Evolutionary conservation across 257 asterid species (phyloP).

Genomic region (Handroanthus guayacan): DNA sequence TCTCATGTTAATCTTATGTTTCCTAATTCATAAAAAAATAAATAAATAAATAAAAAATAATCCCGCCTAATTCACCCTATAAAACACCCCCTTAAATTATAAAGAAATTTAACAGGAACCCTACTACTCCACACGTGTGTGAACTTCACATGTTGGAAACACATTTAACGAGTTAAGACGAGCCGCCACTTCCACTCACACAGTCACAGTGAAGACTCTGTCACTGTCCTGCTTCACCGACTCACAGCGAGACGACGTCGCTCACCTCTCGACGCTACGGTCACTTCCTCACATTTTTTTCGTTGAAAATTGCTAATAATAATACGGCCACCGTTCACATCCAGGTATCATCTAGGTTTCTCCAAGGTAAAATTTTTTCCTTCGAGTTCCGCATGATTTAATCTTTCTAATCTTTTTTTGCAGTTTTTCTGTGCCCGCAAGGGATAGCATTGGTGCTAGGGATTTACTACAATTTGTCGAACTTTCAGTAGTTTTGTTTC

Average conservation of each 20-base stretch:
- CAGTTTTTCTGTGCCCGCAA: conserved; percentile 25
- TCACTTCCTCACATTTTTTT: conserved; percentile 7
- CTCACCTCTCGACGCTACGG: conserved; percentile 17
- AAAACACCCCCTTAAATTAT: too few relatives aligned
- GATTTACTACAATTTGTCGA: conserved; percentile 48
- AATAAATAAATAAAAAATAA: too few relatives aligned
- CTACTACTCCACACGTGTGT: conserved; percentile 42
- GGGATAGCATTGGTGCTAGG: conserved; percentile 28
- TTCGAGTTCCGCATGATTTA: neutral
- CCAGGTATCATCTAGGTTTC: conserved; percentile 14
- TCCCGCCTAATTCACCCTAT: too few relatives aligned
- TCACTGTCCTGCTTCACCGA: conserved; percentile 12
- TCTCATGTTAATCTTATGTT: too few relatives aligned
- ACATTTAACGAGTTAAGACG: conserved; percentile 20
- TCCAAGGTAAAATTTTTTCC: neutral
- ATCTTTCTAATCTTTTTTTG: neutral
- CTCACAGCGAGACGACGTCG: conserved; percentile 39
- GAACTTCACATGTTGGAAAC: conserved; percentile 42
- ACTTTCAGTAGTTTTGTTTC: conserved; percentile 28
- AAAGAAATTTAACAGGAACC: conserved; percentile 31
- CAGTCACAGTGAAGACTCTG: conserved; percentile 30
- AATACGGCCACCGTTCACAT: neutral
- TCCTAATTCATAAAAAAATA: too few relatives aligned
- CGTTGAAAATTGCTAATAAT: neutral
- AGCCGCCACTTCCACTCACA: conserved; percentile 47